Evolutionary conservation across 2,329 filamentous ascomycete genomes (phyloP), one percentile per base, ranked within the genome.

Genomic region (Monilinia vaccinii-corymbosi): DNA sequence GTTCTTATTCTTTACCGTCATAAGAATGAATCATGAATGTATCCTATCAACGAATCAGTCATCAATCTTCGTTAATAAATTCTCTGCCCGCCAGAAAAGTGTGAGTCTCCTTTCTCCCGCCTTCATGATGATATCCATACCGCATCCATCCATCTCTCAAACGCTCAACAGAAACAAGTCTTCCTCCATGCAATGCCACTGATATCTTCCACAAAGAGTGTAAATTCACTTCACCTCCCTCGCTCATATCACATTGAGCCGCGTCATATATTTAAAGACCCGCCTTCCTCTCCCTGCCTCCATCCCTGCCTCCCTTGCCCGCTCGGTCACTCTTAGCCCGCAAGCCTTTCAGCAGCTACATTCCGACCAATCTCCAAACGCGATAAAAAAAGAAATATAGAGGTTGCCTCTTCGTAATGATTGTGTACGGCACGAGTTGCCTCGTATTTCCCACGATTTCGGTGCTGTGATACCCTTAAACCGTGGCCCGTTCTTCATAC

Each of bases 341-440:
- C 14, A 6, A 10, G 18, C 32, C 8, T 25, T 13, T 11, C n/a
- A 21, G 32, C n/a, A 23, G 23, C 51, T 8, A 16, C n/a, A 25
- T 38, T 21, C 13, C 18, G 18, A 32, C n/a, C 25, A 14, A 44
- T 53, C 25, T 52, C 18, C 28, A 21, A 38, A 47, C 21, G 16
- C 18, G 16, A 21, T 32, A 47, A 11, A 25, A 31, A 2, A 44
- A 40, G 2, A 40, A 16, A 40, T 18, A 6, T 40, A 40, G 38
- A 48, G 59, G 66, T 57, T 61, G 49, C 63, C 63, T 64, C 66
- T 64, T 65, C 64, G 63, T 67, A 68, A 65, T 56, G 69, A 71
- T 65, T 62, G 69, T 67, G 51, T 44, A 44, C n/a, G n/a, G 51
- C 38, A 56, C 64, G 68, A 71, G 69, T 71, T 66, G 69, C 70